phyloP scores from a whole-genome alignment of 805 yeast genomes.

The Monosporozyma servazzii region DNA sequence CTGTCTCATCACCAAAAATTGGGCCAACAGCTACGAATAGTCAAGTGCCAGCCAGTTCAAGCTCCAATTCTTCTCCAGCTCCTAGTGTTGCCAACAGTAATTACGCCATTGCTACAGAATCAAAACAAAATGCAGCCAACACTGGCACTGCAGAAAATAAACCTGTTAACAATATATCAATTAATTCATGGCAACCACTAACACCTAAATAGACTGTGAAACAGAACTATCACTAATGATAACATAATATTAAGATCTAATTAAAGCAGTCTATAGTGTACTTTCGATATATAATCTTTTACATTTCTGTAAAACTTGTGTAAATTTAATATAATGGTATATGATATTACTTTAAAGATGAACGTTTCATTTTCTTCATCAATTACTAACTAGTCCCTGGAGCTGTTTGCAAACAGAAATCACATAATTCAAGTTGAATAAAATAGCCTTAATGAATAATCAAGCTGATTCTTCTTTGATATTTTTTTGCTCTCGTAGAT shows the following conservation, averaged over 20 bases:
- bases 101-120: neutral
- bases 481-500: conserved; percentile 31
- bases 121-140: neutral
- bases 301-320: neutral
- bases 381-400: neutral
- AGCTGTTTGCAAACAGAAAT: neutral
- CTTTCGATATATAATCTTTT: neutral
- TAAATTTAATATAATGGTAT: neutral
- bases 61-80: neutral
- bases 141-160: neutral
- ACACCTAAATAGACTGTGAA: conserved; percentile 8
- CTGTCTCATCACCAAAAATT: neutral
- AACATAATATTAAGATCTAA: neutral
- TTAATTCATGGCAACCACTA: conserved; percentile 14
- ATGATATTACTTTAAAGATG: neutral
- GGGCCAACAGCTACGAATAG: neutral
- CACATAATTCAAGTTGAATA: neutral
- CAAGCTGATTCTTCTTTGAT: conserved; percentile 16
- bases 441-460: conserved; percentile 4
- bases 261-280: neutral
- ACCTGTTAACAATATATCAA: conserved; percentile 1
- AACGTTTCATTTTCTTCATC: neutral
- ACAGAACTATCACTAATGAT: neutral
- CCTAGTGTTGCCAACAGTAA: neutral
- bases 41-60: neutral